Base-by-base conservation (phyloP, 805 yeast species). In the Schwanniomyces polymorphus region DNA sequence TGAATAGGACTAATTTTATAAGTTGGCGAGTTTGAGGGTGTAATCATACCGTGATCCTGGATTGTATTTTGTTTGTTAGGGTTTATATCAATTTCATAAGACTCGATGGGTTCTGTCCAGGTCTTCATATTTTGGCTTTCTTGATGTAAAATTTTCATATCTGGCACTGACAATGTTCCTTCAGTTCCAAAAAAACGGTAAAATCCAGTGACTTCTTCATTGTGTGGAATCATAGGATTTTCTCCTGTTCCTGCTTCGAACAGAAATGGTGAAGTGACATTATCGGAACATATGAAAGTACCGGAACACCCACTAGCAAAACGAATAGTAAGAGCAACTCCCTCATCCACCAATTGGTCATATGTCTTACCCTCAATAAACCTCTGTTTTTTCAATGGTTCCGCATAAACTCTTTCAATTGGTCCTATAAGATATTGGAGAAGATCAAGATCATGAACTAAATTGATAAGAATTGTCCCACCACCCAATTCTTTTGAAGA, bases 231-330 rank as follows among this genome's bases (percentile, higher is more conserved):
- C 17, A 67, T 67, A 2, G 77, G 76, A 49, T 72, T 72, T 51
- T 72, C 77, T 6, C 77, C 76, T 0, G 77, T 72, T 1, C 75
- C 74, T 4, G 63, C 57, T 55, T 72, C 77, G 42, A 72, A 72
- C 48, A 62, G 65, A 46, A 67, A 72, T 1, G 77, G 75, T 9
- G 74, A 68, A 2, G 65, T 60, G 27, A 70, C 70, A 44, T 70
- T 72, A 47, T 72, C 77, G 6, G 73, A 60, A 51, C 77, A 72
- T 35, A 72, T 53, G 48, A 72, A 72, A 2, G 76, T 70, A 3
- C 76, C 76, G 39, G 67, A 58, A 38, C 69, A 60, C 6, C 77
- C 77, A 46, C 56, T 64, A 17, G 63, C 60, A 53, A 72, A 72
- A 9, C 64, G 55, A 17, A 72, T 47, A 12, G 75, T 70, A 23